Evolutionary conservation across 1,284 basidiomycete genomes (phyloP).

Genomic region (Heliocybe sulcata): DNA sequence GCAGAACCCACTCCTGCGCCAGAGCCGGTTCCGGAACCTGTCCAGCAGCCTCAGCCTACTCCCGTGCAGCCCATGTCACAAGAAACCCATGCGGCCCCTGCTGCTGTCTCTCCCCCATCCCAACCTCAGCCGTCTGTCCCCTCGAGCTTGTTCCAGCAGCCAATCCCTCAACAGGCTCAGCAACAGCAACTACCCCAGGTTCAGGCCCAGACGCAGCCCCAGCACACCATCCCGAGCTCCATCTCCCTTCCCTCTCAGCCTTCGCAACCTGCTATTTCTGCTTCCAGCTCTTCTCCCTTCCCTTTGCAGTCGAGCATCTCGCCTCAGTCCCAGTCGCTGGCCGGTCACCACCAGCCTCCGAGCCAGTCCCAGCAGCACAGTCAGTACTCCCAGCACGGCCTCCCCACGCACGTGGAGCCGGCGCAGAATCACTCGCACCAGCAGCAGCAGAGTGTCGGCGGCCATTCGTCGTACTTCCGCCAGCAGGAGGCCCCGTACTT

Average conservation of each 20-base stretch:
- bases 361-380: constrained; percentile 35
- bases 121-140: constrained; percentile 21
- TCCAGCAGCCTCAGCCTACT: constrained; percentile 16
- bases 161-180: constrained; percentile 36
- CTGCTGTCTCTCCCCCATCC: constrained; percentile 15
- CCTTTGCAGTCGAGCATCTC: constrained; percentile 6
- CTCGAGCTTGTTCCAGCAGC: constrained; percentile 35
- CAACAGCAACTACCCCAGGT: constrained; percentile 16
- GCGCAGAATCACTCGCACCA: constrained; percentile 30
- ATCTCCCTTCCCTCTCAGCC: constrained; percentile 23
- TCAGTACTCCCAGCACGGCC: constrained; percentile 54
- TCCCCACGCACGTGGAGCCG: constrained; percentile 56
- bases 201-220: constrained; percentile 28
- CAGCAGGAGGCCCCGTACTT: constrained; percentile 64
- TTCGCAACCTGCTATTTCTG: constrained; percentile 9
- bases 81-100: constrained; percentile 13
- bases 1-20: constrained; percentile 20
- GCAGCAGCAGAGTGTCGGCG: constrained; percentile 19
- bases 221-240: constrained; percentile 29
- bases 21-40: constrained; percentile 22
- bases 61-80: constrained; percentile 2
- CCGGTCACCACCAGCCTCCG: constrained; percentile 10
- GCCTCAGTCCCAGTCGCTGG: not conserved
- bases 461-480: constrained; percentile 50
- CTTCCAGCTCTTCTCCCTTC: constrained; percentile 6